Percentiles rank a stretch among this genome's conserved stretches.
phyloP scores from a whole-genome alignment of 2,329 filamentous ascomycete species.

The Arachnomyces sp. region DNA sequence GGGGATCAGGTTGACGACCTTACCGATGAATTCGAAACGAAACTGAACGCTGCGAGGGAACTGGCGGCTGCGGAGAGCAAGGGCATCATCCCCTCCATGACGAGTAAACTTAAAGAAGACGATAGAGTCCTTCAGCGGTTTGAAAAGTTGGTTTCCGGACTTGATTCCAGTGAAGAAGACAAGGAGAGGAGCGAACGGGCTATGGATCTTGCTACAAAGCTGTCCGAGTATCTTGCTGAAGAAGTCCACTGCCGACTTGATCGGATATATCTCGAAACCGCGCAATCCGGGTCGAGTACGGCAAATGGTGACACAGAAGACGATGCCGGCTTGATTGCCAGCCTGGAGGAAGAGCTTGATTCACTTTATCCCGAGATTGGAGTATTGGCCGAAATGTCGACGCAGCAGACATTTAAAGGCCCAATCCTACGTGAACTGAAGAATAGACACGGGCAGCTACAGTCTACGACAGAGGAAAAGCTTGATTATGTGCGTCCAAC shows the following conservation, averaged over 20 bases:
- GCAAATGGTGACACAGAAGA: neutral
- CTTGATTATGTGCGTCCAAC: conserved; percentile 25
- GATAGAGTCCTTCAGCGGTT: conserved; percentile 25
- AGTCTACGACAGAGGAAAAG: conserved; percentile 24
- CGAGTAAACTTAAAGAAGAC: conserved; percentile 29
- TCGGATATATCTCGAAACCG: conserved; percentile 30
- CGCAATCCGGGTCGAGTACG: conserved; percentile 8
- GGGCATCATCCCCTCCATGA: conserved; percentile 25
- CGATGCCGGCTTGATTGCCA: conserved; percentile 15
- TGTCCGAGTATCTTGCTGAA: conserved; percentile 28
- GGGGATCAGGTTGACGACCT: conserved; percentile 28
- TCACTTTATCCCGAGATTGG: conserved; percentile 35
- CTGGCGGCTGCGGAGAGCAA: conserved; percentile 24
- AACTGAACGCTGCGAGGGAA: conserved; percentile 24
- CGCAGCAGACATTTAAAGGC: conserved; percentile 35
- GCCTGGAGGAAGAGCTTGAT: conserved; percentile 29
- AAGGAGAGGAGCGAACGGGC: conserved; percentile 21
- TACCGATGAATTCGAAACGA: conserved; percentile 24
- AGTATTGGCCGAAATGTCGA: conserved; percentile 35
- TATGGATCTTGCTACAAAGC: conserved; percentile 19
- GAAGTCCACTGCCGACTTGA: conserved; percentile 34
- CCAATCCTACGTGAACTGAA: conserved; percentile 31
- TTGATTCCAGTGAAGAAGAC: conserved; percentile 24
- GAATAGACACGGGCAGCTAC: conserved; percentile 23
- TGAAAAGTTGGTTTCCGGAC: conserved; percentile 22